Evolutionary conservation across 768 basidiomycete species (phyloP).

Genomic region (Termitomyces titanicus): DNA sequence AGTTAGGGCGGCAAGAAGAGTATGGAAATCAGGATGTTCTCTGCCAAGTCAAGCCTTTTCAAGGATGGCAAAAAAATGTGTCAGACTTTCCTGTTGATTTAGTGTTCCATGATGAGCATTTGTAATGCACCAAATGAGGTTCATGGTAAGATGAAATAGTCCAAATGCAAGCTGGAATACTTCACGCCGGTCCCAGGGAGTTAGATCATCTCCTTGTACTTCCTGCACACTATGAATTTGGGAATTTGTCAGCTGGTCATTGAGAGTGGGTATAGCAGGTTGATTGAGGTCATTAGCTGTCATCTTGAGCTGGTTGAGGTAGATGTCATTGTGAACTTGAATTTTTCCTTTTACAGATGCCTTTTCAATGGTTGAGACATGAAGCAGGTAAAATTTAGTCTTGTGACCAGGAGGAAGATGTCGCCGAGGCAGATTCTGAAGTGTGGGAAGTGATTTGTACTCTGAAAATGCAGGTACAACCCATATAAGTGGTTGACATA

Average conservation of each 20-base stretch:
- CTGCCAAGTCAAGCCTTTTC: no score
- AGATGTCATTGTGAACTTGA: constrained; percentile 21
- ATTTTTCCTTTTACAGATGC: constrained; percentile 28
- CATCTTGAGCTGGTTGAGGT: not conserved
- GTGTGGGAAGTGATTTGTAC: no score
- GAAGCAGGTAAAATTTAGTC: constrained; percentile 21
- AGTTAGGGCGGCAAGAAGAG: no score
- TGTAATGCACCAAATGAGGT: no score
- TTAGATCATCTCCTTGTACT: constrained; percentile 7
- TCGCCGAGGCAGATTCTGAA: constrained; percentile 18
- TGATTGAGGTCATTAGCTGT: constrained; percentile 6
- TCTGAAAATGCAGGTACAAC: not conserved
- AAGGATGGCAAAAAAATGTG: no score
- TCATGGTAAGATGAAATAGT: constrained; percentile 31
- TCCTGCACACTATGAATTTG: constrained; percentile 18
- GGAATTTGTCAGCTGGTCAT: constrained; percentile 27
- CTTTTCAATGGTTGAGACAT: constrained; percentile 18
- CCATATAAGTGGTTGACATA: not conserved
- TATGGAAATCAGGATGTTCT: no score
- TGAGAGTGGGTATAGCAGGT: constrained; percentile 19
- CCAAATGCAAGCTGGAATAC: constrained; percentile 19
- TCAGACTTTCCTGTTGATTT: no score
- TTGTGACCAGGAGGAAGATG: constrained; percentile 17
- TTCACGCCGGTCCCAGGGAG: constrained; percentile 16
- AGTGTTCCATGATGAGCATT: no score